Base-by-base conservation (phyloP, 73 alveolate genomes). In the Paramecium sexaurelia region DNA sequence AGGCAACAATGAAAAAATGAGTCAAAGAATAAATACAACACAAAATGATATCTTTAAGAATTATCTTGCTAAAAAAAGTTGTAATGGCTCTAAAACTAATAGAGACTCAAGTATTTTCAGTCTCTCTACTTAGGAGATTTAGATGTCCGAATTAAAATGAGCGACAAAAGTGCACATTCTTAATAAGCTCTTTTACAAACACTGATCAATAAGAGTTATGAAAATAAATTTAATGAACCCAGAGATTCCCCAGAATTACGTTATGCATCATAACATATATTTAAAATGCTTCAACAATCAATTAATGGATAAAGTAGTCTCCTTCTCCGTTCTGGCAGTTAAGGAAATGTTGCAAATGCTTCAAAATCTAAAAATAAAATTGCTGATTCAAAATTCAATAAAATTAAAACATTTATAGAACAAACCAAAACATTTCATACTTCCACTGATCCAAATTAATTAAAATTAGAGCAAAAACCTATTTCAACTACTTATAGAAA, bases 51-150 rank as follows among this genome's bases (percentile, higher is more conserved):
- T 73, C 0, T 73, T 29, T 73, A 73, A 73, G 35, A 35, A 24
- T 7, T 73, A 73, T 73, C 45, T 73, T 20, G 87, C 87, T 7
- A 22, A 73, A 37, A 37, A 35, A 35, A 32, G 19, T 37, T 15
- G 35, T 37, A 73, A 35, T 73, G 87, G 87, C 19, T 32, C 61
- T 37, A 32, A 73, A 73, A 73, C 87, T n/a, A 6, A 73, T 29
- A 73, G 87, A 73, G 87, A 73, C 36, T 35, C 57, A 73, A 73
- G 87, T 51, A 51, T 1, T 51, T 17, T 51, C 67, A 51, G 67
- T 51, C 29, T 51, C 67, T 51, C 67, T 73, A 35, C 45, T 35
- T 73, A 73, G 87, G 57, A 73, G 87, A 73, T 73, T 32, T 73
- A 35, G 87, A 73, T 17, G 45, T 33, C 33, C 39, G 87, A 73